A percentile compares a stretch with the other conserved stretches of the same genome.
phyloP scores from a whole-genome alignment of 208 protist species.

The Jaenimonas drosophilae region DNA sequence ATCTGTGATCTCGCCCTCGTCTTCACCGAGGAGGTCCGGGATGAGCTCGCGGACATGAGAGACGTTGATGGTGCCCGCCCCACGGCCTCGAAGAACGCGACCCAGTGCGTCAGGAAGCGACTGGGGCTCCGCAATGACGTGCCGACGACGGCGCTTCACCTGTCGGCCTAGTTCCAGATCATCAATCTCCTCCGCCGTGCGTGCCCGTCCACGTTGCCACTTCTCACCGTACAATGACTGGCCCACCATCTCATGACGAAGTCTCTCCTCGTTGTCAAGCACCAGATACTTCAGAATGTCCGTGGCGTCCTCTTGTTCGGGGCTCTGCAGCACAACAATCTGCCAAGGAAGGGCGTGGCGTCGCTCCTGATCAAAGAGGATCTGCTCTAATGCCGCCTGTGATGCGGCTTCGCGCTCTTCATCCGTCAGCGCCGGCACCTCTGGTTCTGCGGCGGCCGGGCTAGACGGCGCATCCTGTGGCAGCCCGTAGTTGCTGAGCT shows the following conservation, averaged over 20 bases:
- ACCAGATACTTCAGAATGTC: conserved; percentile 69
- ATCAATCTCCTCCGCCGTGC: conserved; percentile 61
- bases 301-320: conserved; percentile 36
- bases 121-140: conserved; percentile 27
- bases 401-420: conserved; percentile 11
- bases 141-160: conserved; percentile 37
- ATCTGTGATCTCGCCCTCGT: conserved; percentile 29
- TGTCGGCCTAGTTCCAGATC: conserved; percentile 25
- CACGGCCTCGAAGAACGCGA: conserved; percentile 47
- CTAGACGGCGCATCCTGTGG: not conserved
- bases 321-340: conserved; percentile 59
- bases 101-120: conserved; percentile 46
- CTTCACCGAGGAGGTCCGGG: conserved; percentile 39
- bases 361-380: conserved; percentile 61
- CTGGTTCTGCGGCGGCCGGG: not conserved
- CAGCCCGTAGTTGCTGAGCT: conserved; percentile 1
- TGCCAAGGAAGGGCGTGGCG: conserved; percentile 77
- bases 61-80: conserved; percentile 45
- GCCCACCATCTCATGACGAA: conserved; percentile 61
- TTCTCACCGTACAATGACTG: conserved; percentile 52
- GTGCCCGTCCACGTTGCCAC: conserved; percentile 59
- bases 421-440: conserved; percentile 1
- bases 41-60: conserved; percentile 74
- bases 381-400: conserved; percentile 19
- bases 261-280: conserved; percentile 75